Conservation (phyloP, 768 basidiomycete species). For the Psilocybe cubensis region DNA sequence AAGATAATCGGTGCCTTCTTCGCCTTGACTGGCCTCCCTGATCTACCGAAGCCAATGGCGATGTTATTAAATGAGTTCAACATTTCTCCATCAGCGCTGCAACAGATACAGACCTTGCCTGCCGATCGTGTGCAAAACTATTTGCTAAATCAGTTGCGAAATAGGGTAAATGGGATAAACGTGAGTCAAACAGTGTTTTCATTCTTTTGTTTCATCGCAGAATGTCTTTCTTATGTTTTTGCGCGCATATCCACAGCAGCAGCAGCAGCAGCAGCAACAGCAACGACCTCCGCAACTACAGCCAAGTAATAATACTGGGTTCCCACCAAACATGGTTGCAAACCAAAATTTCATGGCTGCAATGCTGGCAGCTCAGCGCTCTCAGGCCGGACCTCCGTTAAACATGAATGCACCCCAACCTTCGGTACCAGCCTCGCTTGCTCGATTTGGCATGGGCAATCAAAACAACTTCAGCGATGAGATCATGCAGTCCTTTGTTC, state of each 20-base stretch:
- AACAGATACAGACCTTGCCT: slow-evolving; percentile 16
- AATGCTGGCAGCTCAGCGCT: not conserved
- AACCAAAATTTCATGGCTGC: not conserved
- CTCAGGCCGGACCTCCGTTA: slow-evolving; percentile 1
- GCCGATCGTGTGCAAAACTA: too few relatives aligned
- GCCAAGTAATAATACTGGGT: slow-evolving; percentile 9
- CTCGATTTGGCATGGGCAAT: slow-evolving; percentile 2
- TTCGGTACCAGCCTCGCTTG: not conserved
- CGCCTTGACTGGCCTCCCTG: slow-evolving; percentile 53
- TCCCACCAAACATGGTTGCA: not conserved
- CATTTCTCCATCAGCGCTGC: slow-evolving; percentile 20
- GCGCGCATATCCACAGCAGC: not conserved
- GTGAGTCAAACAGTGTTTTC: too few relatives aligned
- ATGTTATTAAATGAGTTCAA: slow-evolving; percentile 1
- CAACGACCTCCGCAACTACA: slow-evolving; percentile 28
- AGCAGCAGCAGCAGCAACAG: slow-evolving; percentile 24
- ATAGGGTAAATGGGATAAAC: too few relatives aligned
- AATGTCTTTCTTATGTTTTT: not conserved
- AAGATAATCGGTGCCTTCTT: slow-evolving; percentile 54
- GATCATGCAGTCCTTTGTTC: slow-evolving; percentile 48
- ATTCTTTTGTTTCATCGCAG: too few relatives aligned
- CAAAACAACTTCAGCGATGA: slow-evolving; percentile 36
- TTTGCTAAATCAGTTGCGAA: too few relatives aligned
- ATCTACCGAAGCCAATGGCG: slow-evolving; percentile 38
- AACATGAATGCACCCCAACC: slow-evolving; percentile 21